These are phyloP conservation scores for Solanum hybrid DNA, from an alignment of 305 asterid genomes.

Conservation along the genomic window DNA sequence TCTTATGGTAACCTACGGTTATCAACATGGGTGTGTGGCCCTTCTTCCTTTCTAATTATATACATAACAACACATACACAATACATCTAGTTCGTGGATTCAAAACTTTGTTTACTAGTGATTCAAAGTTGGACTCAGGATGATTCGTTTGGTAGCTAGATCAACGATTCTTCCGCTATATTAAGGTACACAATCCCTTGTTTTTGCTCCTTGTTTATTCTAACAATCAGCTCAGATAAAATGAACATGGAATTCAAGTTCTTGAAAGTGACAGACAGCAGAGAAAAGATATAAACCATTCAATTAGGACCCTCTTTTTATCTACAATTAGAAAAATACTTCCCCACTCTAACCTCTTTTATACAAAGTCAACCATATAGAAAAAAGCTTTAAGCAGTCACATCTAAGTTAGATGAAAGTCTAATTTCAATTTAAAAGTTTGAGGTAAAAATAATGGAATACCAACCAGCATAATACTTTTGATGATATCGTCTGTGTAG, in stretches of 20 bases:
- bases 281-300: neutral
- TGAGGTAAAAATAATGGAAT: neutral
- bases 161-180: neutral
- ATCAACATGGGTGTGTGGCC: neutral
- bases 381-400: neutral
- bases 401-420: neutral
- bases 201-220: too few relatives aligned
- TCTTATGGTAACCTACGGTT: neutral
- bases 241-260: neutral
- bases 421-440: neutral
- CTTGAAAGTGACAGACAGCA: neutral
- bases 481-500: slow-evolving; percentile 19
- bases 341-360: neutral
- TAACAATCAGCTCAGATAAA: too few relatives aligned
- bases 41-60: neutral
- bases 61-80: neutral
- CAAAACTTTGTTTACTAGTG: neutral
- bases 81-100: neutral
- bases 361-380: neutral
- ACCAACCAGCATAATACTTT: slow-evolving; percentile 19
- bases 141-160: neutral
- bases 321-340: neutral
- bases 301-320: neutral
- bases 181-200: neutral
- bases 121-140: neutral